Evolutionary conservation across 2,329 filamentous ascomycete species (phyloP).

Genomic region (Xylariaceae sp.): DNA sequence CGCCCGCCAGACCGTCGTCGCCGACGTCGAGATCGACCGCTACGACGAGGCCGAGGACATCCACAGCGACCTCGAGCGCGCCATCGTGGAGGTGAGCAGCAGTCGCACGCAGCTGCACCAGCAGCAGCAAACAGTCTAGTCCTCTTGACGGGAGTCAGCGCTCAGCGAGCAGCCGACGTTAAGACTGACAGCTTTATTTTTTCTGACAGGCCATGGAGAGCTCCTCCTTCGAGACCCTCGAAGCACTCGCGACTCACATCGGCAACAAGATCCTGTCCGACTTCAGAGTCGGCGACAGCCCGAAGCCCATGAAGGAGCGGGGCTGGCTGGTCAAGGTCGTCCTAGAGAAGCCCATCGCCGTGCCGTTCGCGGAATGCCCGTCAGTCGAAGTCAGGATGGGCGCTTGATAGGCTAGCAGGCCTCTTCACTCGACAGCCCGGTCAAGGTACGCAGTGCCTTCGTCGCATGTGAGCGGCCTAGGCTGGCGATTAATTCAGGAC

Average conservation of each 20-base stretch:
- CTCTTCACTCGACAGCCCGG: neutral
- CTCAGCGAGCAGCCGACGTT: no score
- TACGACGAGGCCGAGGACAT: conserved; percentile 39
- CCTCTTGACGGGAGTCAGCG: neutral
- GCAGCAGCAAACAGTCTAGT: neutral
- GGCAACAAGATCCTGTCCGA: conserved; percentile 38
- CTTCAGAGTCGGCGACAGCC: conserved; percentile 26
- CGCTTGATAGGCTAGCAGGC: conserved; percentile 8
- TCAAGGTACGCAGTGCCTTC: no score
- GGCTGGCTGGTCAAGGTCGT: conserved; percentile 50
- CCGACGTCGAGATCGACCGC: conserved; percentile 54
- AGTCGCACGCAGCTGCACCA: neutral
- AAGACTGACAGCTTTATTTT: no score
- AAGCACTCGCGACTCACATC: conserved; percentile 48
- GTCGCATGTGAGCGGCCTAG: no score
- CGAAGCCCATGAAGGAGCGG: conserved; percentile 29
- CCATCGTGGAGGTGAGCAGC: conserved; percentile 51
- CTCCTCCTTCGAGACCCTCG: conserved; percentile 55
- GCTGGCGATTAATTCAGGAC: no score
- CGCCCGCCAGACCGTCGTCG: conserved; percentile 58
- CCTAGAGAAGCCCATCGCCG: conserved; percentile 66
- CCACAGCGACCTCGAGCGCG: conserved; percentile 49
- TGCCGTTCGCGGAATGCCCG: conserved; percentile 64
- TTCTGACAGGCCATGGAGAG: conserved; percentile 43
- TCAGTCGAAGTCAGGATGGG: conserved; percentile 50